Percentiles rank a stretch among this genome's conserved stretches.
Evolutionary conservation across 768 basidiomycete species (phyloP).

Genomic region (Leccinellum albellum): DNA sequence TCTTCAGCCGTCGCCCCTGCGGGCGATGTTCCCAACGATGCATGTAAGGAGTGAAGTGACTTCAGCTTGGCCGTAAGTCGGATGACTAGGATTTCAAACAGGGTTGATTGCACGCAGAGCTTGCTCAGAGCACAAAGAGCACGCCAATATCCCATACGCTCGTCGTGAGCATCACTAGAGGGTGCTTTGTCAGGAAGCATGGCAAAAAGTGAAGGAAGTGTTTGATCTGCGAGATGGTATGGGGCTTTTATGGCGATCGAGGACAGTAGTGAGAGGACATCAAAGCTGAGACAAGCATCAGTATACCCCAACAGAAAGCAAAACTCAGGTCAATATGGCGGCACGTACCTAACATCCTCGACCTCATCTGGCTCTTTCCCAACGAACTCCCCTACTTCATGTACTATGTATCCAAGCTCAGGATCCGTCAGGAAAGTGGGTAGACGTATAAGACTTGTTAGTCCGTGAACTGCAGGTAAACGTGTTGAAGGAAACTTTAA

Average conservation of each 20-base stretch:
- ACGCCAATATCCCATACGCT: constrained; percentile 64
- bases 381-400: constrained; percentile 69
- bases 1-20: constrained; percentile 29
- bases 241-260: constrained; percentile 58
- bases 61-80: constrained; percentile 77
- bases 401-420: constrained; percentile 78
- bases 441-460: constrained; percentile 66
- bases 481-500: constrained; percentile 50
- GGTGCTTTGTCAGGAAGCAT: constrained; percentile 70
- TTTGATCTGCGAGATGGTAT: constrained; percentile 63
- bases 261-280: constrained; percentile 58
- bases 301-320: not conserved
- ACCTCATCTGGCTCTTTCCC: constrained; percentile 43
- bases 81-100: constrained; percentile 84
- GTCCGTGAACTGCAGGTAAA: constrained; percentile 57
- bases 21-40: constrained; percentile 2
- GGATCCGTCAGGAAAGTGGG: constrained; percentile 58
- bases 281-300: constrained; percentile 40
- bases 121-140: constrained; percentile 63
- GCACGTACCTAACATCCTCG: constrained; percentile 48
- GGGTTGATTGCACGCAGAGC: constrained; percentile 66
- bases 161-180: constrained; percentile 43
- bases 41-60: constrained; percentile 46
- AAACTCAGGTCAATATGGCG: not conserved
- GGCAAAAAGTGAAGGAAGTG: constrained; percentile 76